Conservation (phyloP, 306 rosid genomes). For the Cicer yamashitae region DNA sequence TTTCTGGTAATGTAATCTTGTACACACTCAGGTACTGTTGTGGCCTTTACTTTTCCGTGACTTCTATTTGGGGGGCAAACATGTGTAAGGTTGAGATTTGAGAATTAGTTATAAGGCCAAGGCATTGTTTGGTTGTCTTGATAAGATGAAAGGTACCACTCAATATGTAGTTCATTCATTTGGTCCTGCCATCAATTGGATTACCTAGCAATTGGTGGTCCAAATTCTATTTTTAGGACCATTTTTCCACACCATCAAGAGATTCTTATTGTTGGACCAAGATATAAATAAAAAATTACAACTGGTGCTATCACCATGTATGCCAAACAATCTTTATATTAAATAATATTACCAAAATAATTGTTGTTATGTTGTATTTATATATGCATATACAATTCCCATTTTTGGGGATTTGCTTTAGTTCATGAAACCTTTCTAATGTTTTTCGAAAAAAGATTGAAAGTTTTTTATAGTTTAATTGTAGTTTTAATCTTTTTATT, state of each 20-base stretch:
- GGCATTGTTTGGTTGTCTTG: not conserved
- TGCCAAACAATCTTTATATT: not conserved
- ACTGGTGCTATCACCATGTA: not conserved
- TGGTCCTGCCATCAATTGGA: constrained; percentile 40
- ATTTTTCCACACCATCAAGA: not conserved
- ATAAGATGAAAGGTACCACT: constrained; percentile 22
- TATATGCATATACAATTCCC: not conserved
- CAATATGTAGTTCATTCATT: constrained; percentile 31
- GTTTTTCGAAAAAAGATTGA: too few relatives aligned
- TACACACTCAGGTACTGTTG: not conserved
- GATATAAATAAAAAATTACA: not conserved
- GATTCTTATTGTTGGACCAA: constrained; percentile 15
- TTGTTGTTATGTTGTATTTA: not conserved
- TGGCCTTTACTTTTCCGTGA: not conserved
- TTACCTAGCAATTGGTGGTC: constrained; percentile 49
- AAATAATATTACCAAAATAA: constrained; percentile 22
- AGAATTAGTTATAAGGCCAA: not conserved
- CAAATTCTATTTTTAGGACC: constrained; percentile 46
- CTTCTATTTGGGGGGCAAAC: not conserved
- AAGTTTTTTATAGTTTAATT: too few relatives aligned
- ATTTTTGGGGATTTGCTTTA: not conserved
- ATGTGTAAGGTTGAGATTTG: constrained; percentile 1
- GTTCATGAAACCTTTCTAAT: too few relatives aligned
- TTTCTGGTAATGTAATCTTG: not conserved
- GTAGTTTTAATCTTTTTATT: too few relatives aligned